Evolutionary conservation across 768 basidiomycete genomes (phyloP), one percentile per base, ranked within the genome.

Genomic region (Boletus subparvulus): DNA sequence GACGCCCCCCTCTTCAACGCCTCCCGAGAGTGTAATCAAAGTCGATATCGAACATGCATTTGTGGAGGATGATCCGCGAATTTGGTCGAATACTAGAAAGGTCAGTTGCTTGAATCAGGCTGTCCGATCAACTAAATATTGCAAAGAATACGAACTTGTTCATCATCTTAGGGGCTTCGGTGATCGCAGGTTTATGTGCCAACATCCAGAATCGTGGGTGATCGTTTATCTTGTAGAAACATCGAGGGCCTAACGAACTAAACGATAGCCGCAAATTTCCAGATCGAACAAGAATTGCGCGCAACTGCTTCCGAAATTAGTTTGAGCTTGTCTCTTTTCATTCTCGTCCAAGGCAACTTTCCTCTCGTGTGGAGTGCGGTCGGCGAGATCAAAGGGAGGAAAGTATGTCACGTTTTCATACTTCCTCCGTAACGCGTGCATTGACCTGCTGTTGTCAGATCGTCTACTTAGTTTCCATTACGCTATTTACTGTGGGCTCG

Each of bases 251-350:
- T 62, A 14, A 65, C 40, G 6, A 12, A 19, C 26, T 28, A 28
- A 28, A 36, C 5, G 11, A 8, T 54, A 92, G 89, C 90, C 30
- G 84, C 88, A 7, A 86, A 90, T 30, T 71, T 80, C 19, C 74
- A 84, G 53, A 86, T 91, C 70, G 78, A 88, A 62, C 63, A 68
- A 5, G 77, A 88, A 12, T 75, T 94, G 21, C 79, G 80, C 36
- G 84, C 89, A 4, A 83, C 82, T 0, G 74, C 79, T 35, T 73
- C 78, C 1, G 76, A 88, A 53, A 86, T 94, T 55, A 86, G 88
- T 47, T 74, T 83, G 67, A 86, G 80, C 55, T 70, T 92, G 19
- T 87, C 90, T 0, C 57, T 90, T 13, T 92, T 85, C 69, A 88
- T 92, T 51, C 74, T 87, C 3, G 60, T 86, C 4, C 92, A 92